Base-by-base conservation (phyloP, 805 yeast species). In the Candida ovalis region DNA sequence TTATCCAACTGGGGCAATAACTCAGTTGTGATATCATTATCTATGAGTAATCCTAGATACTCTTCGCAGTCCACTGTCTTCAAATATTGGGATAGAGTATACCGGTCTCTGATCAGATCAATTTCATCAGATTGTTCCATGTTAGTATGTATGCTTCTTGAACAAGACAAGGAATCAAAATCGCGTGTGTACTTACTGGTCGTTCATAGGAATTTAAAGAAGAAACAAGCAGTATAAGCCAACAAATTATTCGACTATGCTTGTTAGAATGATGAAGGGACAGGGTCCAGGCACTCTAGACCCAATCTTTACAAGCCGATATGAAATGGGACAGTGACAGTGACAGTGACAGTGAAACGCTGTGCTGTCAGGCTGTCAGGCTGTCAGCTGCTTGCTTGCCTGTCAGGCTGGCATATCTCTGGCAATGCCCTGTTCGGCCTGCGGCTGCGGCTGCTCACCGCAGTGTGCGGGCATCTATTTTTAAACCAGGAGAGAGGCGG, bases 1-100 rank as follows among this genome's bases (percentile, higher is more conserved):
- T 76, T 72, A 58, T 88, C 96, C 40, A 83, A 67, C 50, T 81
- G 84, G 4, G 80, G 69, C 7, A 85, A 55, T 6, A 84, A 66
- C 45, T 81, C 86, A 21, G 72, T 69, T 0, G 81, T 74, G 52
- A 85, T 76, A 22, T 78, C 84, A 59, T 82, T 72, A 17, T 77
- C 76, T 21, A 55, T 57, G 50, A 67, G 60, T 4, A 43, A 30
- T 2, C 56, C 57, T 2, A 63, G 36, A 43, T 66, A 67, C 1
- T 51, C 51, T 19, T 50, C 56, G 38, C 70, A 66, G 10, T 57
- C 61, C 8, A 64, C 63, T 1, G 58, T 55, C 7, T 50, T 51
- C n/a, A 62, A 49, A 25, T 53, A 52, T 27, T 58, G 60, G 3
- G 55, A 46, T 12, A 58, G 44, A 2, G 51, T 49, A 36, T 49